These are phyloP conservation scores for Paralagenidium karlingii DNA, from an alignment of 352 stramenopile genomes.

Conservation along the genomic window DNA sequence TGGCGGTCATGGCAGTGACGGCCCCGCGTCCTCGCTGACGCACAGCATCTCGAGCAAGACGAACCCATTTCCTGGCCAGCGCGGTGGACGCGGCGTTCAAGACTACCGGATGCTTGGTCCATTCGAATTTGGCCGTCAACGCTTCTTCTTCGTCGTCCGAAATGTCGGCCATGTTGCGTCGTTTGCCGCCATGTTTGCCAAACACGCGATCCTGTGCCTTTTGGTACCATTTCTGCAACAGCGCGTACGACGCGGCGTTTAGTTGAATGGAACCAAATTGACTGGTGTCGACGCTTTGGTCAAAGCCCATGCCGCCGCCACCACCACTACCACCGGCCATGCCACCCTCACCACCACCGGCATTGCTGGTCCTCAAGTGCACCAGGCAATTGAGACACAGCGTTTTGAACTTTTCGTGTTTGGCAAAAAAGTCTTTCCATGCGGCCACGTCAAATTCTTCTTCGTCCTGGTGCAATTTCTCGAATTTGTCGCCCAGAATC, in stretches of 20 bases:
- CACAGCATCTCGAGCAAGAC: no score
- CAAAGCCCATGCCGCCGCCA: conserved; percentile 12
- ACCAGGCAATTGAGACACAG: conserved; percentile 90
- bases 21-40: conserved; percentile 45
- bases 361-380: conserved; percentile 25
- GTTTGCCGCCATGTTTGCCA: conserved; percentile 40
- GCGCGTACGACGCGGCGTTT: conserved; percentile 72
- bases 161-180: conserved; percentile 49
- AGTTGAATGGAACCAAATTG: conserved; percentile 55
- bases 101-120: conserved; percentile 56
- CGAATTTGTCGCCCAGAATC: conserved; percentile 88
- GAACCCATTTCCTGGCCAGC: conserved; percentile 72
- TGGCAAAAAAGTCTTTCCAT: conserved; percentile 93
- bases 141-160: conserved; percentile 82
- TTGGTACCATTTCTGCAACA: conserved; percentile 88
- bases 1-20: conserved; percentile 18
- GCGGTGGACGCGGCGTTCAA: conserved; percentile 72
- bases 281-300: conserved; percentile 13
- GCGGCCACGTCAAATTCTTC: conserved; percentile 89
- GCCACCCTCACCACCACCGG: conserved; percentile 5
- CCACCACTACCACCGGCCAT: not conserved
- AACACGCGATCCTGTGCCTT: conserved; percentile 85
- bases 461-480: conserved; percentile 58
- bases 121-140: conserved; percentile 49
- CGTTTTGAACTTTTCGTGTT: conserved; percentile 91